Base-by-base conservation (phyloP, 2,329 filamentous ascomycete species). In the Fusarium camptoceras region DNA sequence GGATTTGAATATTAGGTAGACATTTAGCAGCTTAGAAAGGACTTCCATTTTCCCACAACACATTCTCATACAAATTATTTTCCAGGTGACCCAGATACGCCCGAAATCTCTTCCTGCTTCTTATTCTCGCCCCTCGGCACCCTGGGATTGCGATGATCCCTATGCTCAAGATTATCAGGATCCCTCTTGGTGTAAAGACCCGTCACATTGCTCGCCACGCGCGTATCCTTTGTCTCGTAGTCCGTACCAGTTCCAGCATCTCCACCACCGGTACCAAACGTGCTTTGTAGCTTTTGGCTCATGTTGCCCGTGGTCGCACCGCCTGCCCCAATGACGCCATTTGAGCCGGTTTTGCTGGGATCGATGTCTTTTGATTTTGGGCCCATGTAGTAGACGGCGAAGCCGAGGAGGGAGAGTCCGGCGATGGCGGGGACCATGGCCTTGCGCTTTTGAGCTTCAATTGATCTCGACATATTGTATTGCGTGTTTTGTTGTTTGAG, bases 251-350 rank as follows among this genome's bases (percentile, higher is more conserved):
- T 50, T 8, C 34, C 55, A 22, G 55, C 46, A 24, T 34, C 51
- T 16, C 27, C 14, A 12, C 55, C 55, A 20, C 55, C 55, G 3
- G 55, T 57, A 8, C 55, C 55, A 11, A 57, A 57, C 16, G 55
- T 27, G 20, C 27, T 22, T 15, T 57, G 55, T 8, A 57, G 34
- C 16, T 22, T 42, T 8, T 47, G 8, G 37, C 55, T 57, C 2
- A 57, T 14, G 2, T 42, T 34, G 6, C 55, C 55, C 3, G 48
- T 57, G 15, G 9, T 18, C 0, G 55, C 14, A 34, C 55, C 55
- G 25, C 18, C 18, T 14, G 55, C 55, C 27, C 55, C 55, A 22
- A 57, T 57, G 12, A 57, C 55, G n/a, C 55, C 55, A 15, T 57
- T 57, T 1, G 55, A 7, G 18, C 55, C 55, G 0, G 25, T n/a